Evolutionary conservation across 2,329 filamentous ascomycete genomes (phyloP).

Genomic region (Zymoseptoria brevis): DNA sequence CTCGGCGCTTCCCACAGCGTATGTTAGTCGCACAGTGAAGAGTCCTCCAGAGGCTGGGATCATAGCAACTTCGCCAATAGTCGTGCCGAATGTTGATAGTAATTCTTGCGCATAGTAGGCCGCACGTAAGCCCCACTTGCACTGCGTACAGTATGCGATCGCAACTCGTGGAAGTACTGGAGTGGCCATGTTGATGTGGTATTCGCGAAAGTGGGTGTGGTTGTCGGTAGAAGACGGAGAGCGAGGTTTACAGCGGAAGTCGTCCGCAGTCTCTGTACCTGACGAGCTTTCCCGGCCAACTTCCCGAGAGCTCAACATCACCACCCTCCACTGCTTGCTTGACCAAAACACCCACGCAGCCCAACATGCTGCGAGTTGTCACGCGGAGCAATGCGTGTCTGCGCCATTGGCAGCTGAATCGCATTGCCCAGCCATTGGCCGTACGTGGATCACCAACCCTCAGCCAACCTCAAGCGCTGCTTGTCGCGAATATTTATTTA

Average conservation of each 20-base stretch:
- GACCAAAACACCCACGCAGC: slow-evolving; percentile 1
- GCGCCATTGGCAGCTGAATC: neutral
- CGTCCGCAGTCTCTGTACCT: neutral
- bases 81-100: slow-evolving; percentile 79
- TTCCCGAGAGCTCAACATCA: neutral
- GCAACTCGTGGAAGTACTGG: slow-evolving; percentile 59
- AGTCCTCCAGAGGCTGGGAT: slow-evolving; percentile 77
- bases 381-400: slow-evolving; percentile 12
- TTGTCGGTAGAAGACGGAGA: neutral
- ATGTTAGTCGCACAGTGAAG: slow-evolving; percentile 64
- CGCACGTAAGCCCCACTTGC: slow-evolving; percentile 26
- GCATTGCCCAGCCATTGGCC: neutral
- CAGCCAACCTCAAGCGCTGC: neutral
- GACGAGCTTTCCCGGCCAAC: neutral
- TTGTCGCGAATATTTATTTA: neutral
- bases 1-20: slow-evolving; percentile 8
- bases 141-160: slow-evolving; percentile 92
- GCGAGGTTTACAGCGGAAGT: neutral
- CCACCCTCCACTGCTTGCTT: neutral
- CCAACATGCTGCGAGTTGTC: slow-evolving; percentile 18
- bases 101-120: slow-evolving; percentile 85
- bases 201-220: neutral
- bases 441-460: neutral
- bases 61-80: slow-evolving; percentile 79
- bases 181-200: neutral